Evolutionary conservation across 2,329 filamentous ascomycete genomes (phyloP), one percentile per base, ranked within the genome.

Genomic region (Sporothrix brunneoviolacea): DNA sequence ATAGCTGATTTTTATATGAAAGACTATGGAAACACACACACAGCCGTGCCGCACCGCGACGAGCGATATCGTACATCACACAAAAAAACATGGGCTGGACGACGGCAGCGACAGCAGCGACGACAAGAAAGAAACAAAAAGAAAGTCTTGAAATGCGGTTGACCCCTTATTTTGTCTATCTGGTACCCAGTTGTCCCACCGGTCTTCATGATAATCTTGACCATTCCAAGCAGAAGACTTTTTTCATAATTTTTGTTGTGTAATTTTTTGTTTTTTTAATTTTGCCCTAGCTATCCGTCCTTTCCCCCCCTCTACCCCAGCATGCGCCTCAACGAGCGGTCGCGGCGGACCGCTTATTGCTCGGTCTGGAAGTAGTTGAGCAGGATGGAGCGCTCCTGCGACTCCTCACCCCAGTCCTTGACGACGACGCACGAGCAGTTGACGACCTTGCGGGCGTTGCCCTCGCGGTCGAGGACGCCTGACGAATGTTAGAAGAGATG

Each of bases 371-470:
- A 97, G 88, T 98, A 98, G 86, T 98, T 95, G 75, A 98, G 89
- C 72, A 98, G 88, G 76, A 97, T 90, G 69, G 85, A 89, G 71
- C 93, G 91, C 84, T 98, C 93, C 80, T 95, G 91, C 63, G 88
- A 94, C 82, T 98, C 93, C 84, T 97, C 93, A 83, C 93, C 93
- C 93, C 93, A 98, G 76, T 98, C 91, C 81, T 93, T 91, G 69
- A 98, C 93, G 58, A 98, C 93, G 68, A 98, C 93, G 82, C 93
- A 97, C 70, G 91, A 97, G 90, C 93, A 98, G 88, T 98, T 98
- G 80, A 98, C 93, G 64, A 98, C 91, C 86, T 98, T 98, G 77
- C 93, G 88, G 68, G 93, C 90, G 77, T 98, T 98, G 67, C 93
- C 93, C 79, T 98, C 93, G 70, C 93, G 91, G 80, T 98, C 93